A percentile compares a stretch with the other conserved stretches of the same genome.
These are phyloP conservation scores for Globisporangium ultimum DNA, from an alignment of 352 stramenopile species.

Conservation along the genomic window DNA sequence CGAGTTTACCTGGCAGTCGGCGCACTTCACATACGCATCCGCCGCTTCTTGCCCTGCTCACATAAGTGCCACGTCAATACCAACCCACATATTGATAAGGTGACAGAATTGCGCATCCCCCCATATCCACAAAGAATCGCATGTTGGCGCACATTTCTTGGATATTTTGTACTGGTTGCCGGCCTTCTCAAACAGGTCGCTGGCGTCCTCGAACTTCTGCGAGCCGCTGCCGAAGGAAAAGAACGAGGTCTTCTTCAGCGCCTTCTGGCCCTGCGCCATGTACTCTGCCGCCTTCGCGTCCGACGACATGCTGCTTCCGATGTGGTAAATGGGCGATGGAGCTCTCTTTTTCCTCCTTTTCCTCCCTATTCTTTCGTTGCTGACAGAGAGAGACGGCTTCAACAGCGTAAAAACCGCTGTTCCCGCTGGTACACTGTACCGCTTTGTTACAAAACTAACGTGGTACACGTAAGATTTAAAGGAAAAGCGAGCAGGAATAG, in stretches of 20 bases:
- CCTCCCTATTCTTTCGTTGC: not conserved
- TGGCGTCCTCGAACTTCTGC: constrained; percentile 96
- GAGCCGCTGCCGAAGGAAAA: constrained; percentile 93
- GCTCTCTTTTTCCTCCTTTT: not conserved
- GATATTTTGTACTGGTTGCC: constrained; percentile 97
- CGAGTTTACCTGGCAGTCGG: constrained; percentile 71
- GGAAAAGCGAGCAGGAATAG: not conserved
- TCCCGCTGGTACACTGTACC: not conserved
- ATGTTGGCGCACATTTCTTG: constrained; percentile 73
- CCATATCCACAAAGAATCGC: too few species aligned
- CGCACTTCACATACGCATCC: constrained; percentile 74
- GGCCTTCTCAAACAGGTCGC: constrained; percentile 93
- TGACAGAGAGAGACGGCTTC: not conserved
- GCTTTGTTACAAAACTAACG: not conserved
- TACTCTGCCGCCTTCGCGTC: constrained; percentile 77
- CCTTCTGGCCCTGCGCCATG: constrained; percentile 83
- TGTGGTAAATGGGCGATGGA: not conserved
- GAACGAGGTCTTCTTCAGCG: constrained; percentile 94
- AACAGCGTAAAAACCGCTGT: not conserved
- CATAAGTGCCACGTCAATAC: not conserved
- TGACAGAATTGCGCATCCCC: too few species aligned
- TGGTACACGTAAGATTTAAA: not conserved
- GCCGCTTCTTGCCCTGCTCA: constrained; percentile 66
- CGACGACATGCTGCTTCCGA: constrained; percentile 39
- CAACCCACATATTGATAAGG: too few species aligned